phyloP scores from a whole-genome alignment of 148 eudicot genomes.

The Camellia japonica region DNA sequence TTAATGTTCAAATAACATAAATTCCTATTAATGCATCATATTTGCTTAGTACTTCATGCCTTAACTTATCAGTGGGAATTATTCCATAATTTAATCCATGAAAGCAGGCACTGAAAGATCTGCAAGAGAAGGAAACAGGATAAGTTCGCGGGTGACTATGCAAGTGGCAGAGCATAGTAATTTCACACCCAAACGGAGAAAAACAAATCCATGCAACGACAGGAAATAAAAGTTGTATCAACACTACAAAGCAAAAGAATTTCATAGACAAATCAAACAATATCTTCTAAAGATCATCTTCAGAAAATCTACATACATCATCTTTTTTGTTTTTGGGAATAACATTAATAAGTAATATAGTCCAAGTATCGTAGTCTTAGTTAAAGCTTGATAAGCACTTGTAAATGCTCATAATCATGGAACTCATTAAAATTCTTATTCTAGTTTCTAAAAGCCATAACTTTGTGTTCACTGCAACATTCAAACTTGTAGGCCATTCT shows the following conservation, averaged over 20 bases:
- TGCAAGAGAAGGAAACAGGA: neutral
- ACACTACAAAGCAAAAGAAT: neutral
- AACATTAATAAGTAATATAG: neutral
- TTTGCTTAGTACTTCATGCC: neutral
- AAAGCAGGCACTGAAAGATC: neutral
- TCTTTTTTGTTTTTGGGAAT: neutral
- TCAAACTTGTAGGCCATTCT: neutral
- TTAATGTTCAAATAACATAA: conserved; percentile 6
- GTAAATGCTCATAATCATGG: neutral
- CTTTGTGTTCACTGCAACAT: neutral
- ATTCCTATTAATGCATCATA: neutral
- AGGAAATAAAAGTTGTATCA: neutral
- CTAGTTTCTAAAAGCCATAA: neutral
- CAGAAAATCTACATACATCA: neutral
- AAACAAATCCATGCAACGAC: neutral
- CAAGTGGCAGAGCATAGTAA: neutral
- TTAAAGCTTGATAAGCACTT: neutral
- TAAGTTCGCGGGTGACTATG: neutral
- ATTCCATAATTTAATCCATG: neutral
- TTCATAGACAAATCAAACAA: neutral
- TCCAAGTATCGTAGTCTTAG: neutral
- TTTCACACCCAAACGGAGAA: neutral
- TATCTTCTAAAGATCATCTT: neutral
- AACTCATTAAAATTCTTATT: neutral
- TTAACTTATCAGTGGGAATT: neutral